These are phyloP conservation scores for Suillus hirtellus DNA, from an alignment of 768 basidiomycete species.

Conservation along the genomic window DNA sequence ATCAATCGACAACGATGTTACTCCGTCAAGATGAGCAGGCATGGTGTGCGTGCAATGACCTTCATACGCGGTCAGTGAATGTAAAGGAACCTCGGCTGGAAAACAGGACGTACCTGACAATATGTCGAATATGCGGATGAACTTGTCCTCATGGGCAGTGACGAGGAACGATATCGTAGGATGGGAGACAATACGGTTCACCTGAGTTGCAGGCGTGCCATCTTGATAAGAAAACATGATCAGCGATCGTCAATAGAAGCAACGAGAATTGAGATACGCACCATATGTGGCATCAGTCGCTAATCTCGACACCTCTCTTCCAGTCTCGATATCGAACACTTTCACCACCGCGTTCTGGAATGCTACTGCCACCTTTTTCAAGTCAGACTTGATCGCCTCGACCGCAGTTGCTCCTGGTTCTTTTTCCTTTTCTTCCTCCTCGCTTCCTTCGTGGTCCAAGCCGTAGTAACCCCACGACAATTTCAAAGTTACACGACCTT, in stretches of 20 bases:
- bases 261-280: constrained; percentile 26
- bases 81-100: background rate
- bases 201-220: constrained; percentile 72
- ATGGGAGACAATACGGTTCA: constrained; percentile 86
- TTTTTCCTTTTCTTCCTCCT: constrained; percentile 40
- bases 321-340: constrained; percentile 87
- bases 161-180: constrained; percentile 87
- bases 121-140: constrained; percentile 87
- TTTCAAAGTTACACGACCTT: constrained; percentile 58
- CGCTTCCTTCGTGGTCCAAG: constrained; percentile 44
- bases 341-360: constrained; percentile 89
- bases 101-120: constrained; percentile 58
- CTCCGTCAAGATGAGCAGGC: constrained; percentile 87
- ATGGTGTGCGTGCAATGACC: constrained; percentile 89
- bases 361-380: constrained; percentile 87
- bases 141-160: constrained; percentile 92
- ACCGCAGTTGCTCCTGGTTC: constrained; percentile 76
- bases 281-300: constrained; percentile 62
- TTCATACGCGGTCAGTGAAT: constrained; percentile 27
- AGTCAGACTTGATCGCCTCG: constrained; percentile 78
- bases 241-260: background rate
- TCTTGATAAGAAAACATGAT: constrained; percentile 42
- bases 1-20: constrained; percentile 89
- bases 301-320: constrained; percentile 69
- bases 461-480: constrained; percentile 83